These are phyloP conservation scores for Xanthoceras sorbifolium DNA, from an alignment of 345 rosid genomes.

Conservation along the genomic window DNA sequence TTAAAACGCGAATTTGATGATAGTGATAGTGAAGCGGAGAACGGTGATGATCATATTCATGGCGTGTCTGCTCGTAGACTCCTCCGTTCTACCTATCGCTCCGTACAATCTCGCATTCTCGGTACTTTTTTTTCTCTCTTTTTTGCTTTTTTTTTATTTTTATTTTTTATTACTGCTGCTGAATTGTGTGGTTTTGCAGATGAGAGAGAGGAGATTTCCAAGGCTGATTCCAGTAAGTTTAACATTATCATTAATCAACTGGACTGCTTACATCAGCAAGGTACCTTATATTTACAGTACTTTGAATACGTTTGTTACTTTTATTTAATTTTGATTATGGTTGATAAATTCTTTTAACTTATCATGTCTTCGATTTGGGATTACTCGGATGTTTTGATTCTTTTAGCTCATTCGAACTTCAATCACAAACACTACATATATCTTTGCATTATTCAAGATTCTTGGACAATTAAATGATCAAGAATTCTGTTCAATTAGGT, in stretches of 20 bases:
- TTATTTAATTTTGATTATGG: not conserved
- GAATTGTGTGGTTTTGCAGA: conserved; percentile 24
- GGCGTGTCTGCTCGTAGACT: conserved; percentile 6
- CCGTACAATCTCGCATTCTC: conserved; percentile 32
- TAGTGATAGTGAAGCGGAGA: not conserved
- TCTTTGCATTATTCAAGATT: no score
- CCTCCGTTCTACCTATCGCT: conserved; percentile 40
- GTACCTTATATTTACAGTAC: conserved; percentile 14
- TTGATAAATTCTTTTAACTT: not conserved
- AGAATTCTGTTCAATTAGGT: no score
- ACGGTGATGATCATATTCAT: not conserved
- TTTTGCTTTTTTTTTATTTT: not conserved
- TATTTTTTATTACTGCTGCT: not conserved
- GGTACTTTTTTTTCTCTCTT: conserved; percentile 24
- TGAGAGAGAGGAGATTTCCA: conserved; percentile 35
- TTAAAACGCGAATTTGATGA: conserved; percentile 1
- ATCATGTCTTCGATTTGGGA: not conserved
- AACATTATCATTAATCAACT: conserved; percentile 28
- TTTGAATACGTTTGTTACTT: no score
- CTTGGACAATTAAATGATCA: not conserved
- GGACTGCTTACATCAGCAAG: conserved; percentile 42
- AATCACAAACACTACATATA: no score
- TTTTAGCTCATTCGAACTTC: not conserved
- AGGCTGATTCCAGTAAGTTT: conserved; percentile 37
- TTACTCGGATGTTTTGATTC: not conserved